phyloP scores from a whole-genome alignment of 495 filamentous ascomycete genomes.

The Elasticomyces elasticus region DNA sequence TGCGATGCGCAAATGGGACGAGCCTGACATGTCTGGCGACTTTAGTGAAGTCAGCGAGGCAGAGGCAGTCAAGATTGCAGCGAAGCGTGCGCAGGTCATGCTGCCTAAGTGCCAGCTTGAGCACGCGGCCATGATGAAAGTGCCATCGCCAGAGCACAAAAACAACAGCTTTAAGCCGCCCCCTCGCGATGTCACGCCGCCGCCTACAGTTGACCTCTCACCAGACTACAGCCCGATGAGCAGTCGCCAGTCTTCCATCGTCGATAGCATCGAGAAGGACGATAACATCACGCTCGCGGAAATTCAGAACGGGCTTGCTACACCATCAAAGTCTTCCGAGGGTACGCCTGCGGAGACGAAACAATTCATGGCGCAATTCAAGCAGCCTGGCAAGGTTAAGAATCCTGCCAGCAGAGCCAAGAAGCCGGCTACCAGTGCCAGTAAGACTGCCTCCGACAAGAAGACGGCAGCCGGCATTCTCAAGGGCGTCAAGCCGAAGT shows the following conservation, averaged over 20 bases:
- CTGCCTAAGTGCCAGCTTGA: conserved; percentile 3
- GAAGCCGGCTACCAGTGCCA: neutral
- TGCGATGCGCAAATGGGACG: conserved; percentile 67
- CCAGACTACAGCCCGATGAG: conserved; percentile 15
- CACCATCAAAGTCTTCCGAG: conserved; percentile 8
- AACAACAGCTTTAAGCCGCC: conserved; percentile 21
- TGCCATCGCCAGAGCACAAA: conserved; percentile 4
- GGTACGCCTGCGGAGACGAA: conserved; percentile 11
- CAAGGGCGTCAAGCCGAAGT: conserved; percentile 8
- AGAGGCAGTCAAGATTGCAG: conserved; percentile 19
- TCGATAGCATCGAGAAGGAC: conserved; percentile 9
- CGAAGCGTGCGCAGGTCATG: neutral
- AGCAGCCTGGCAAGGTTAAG: conserved; percentile 5
- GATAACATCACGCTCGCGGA: conserved; percentile 14
- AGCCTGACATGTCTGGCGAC: conserved; percentile 36
- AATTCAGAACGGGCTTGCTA: conserved; percentile 4
- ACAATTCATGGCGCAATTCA: neutral
- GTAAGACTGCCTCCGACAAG: conserved; percentile 1
- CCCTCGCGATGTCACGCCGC: neutral
- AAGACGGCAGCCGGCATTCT: conserved; percentile 3
- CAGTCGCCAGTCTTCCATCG: conserved; percentile 7
- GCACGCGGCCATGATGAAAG: neutral
- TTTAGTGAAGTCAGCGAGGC: conserved; percentile 37
- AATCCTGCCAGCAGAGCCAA: conserved; percentile 6
- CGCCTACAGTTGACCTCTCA: neutral